Percentiles rank a stretch among this genome's conserved stretches.
Conservation (phyloP, 257 asterid genomes). For the Solanum rostratum region DNA sequence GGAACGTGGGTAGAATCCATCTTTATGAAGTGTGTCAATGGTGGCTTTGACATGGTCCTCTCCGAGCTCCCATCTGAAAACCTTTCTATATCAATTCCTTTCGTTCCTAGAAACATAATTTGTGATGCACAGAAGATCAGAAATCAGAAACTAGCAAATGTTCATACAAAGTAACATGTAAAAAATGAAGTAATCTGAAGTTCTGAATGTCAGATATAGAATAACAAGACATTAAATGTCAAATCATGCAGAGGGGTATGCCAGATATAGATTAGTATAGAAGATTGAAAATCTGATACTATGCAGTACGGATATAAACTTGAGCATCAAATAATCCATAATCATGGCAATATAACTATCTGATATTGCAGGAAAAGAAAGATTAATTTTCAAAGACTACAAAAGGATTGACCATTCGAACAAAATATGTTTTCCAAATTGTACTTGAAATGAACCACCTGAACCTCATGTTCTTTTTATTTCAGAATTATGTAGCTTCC, state of each 20-base stretch:
- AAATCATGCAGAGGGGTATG: not conserved
- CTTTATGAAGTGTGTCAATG: conserved; percentile 34
- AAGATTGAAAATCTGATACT: not conserved
- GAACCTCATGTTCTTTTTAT: not conserved
- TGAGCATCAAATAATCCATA: not conserved
- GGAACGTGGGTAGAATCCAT: conserved; percentile 48
- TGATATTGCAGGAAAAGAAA: not conserved
- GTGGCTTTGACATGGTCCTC: conserved; percentile 20
- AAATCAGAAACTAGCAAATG: not conserved
- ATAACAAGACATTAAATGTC: not conserved
- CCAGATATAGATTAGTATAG: not conserved
- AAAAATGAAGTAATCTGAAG: not conserved
- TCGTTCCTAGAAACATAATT: no score
- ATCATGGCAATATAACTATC: not conserved
- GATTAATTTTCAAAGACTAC: not conserved
- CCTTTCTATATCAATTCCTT: no score
- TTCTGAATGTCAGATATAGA: not conserved
- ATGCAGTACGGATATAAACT: not conserved
- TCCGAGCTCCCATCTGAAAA: conserved; percentile 28
- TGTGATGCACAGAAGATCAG: not conserved
- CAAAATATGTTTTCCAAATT: not conserved
- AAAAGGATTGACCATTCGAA: not conserved
- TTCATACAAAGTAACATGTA: not conserved
- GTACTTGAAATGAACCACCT: not conserved
- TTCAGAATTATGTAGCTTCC: not conserved